Percentiles rank a stretch among this genome's conserved stretches.
phyloP scores from a whole-genome alignment of 768 basidiomycete species.

The Dentipellis sp. region DNA sequence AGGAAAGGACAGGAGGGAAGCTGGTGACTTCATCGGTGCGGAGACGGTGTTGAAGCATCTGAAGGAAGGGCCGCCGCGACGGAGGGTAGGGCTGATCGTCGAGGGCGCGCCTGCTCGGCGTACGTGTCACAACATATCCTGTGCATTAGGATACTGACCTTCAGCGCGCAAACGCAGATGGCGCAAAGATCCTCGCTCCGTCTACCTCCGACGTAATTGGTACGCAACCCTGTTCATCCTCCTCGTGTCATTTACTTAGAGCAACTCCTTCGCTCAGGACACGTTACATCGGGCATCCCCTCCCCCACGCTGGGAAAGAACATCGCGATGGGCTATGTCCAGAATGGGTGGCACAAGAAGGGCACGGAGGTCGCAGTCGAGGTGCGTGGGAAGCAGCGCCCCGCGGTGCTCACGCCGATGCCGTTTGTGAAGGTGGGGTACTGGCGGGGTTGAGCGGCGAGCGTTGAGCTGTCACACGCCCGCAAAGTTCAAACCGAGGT shows the following conservation, averaged over 20 bases:
- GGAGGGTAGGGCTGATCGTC: conserved; percentile 77
- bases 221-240: conserved; percentile 21
- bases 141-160: conserved; percentile 1
- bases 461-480: too few species aligned
- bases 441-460: conserved; percentile 51
- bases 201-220: conserved; percentile 51
- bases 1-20: conserved; percentile 79
- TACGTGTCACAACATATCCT: conserved; percentile 27
- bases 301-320: conserved; percentile 80
- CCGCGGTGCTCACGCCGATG: conserved; percentile 71
- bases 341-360: conserved; percentile 80
- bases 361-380: conserved; percentile 80
- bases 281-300: conserved; percentile 91
- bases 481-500: too few species aligned
- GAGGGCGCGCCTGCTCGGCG: conserved; percentile 83
- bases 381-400: conserved; percentile 71
- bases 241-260: not conserved
- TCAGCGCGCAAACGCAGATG: conserved; percentile 38
- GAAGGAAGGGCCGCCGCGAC: conserved; percentile 65
- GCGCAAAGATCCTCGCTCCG: conserved; percentile 62
- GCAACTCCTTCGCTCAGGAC: conserved; percentile 31
- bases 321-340: conserved; percentile 93
- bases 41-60: conserved; percentile 65
- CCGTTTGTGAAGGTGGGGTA: conserved; percentile 84
- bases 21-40: conserved; percentile 70